Evolutionary conservation across 2,329 filamentous ascomycete genomes (phyloP).

Genomic region (Colletotrichum horii): DNA sequence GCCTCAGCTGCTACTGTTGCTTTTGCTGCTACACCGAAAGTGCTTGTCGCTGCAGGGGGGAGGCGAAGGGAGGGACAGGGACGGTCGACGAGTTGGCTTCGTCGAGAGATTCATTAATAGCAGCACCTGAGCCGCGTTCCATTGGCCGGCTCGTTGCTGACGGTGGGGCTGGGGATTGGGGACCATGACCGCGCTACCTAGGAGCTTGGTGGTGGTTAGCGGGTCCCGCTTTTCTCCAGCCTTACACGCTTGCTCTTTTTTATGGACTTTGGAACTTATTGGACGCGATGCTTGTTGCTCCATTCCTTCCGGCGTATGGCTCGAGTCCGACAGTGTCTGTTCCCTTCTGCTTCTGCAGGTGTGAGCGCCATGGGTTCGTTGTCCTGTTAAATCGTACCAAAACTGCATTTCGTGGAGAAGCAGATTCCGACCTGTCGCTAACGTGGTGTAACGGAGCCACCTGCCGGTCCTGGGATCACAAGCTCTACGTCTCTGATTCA

Average conservation of each 20-base stretch:
- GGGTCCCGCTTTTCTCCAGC: slow-evolving; percentile 6
- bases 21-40: background rate
- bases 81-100: background rate
- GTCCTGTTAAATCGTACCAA: background rate
- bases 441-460: background rate
- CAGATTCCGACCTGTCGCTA: background rate
- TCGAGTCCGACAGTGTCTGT: background rate
- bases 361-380: background rate
- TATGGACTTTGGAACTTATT: background rate
- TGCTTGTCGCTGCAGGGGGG: slow-evolving; percentile 2
- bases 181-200: background rate
- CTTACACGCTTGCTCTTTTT: background rate
- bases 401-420: background rate
- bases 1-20: background rate
- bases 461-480: background rate
- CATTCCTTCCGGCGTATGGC: background rate
- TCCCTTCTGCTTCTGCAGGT: background rate
- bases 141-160: slow-evolving; percentile 10
- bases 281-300: background rate
- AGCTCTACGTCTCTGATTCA: background rate
- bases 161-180: background rate
- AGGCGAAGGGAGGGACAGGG: background rate
- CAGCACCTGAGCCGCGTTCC: slow-evolving; percentile 6
- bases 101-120: slow-evolving; percentile 12
- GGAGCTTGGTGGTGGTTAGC: background rate